These are phyloP conservation scores for Babjeviella inositovora DNA, from an alignment of 805 yeast genomes.

Conservation along the genomic window DNA sequence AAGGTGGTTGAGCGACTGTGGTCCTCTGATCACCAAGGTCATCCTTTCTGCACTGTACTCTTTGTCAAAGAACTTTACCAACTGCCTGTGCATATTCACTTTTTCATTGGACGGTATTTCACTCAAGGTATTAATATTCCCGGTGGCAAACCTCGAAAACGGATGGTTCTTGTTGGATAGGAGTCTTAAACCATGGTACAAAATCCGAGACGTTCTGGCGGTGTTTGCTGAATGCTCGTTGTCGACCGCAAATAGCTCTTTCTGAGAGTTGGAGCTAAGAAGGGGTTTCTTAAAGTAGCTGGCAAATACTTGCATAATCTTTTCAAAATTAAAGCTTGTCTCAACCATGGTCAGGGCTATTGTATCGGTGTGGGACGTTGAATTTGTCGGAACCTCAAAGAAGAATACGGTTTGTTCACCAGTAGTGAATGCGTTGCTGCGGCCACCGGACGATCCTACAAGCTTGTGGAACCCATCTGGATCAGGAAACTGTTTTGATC, in stretches of 20 bases:
- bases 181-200: conserved; percentile 43
- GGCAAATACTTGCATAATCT: conserved; percentile 30
- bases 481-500: conserved; percentile 36
- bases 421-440: conserved; percentile 51
- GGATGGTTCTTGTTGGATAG: conserved; percentile 30
- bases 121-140: conserved; percentile 33
- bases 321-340: conserved; percentile 21
- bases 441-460: conserved; percentile 34
- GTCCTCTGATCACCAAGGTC: conserved; percentile 46
- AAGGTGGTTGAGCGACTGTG: conserved; percentile 44
- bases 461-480: conserved; percentile 25
- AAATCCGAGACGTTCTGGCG: conserved; percentile 20
- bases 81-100: conserved; percentile 14
- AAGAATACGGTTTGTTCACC: conserved; percentile 51
- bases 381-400: conserved; percentile 38
- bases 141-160: conserved; percentile 52
- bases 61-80: conserved; percentile 19
- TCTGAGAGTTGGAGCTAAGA: conserved; percentile 21
- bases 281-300: conserved; percentile 33
- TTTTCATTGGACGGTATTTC: conserved; percentile 14
- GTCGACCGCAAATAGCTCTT: conserved; percentile 45
- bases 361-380: conserved; percentile 5
- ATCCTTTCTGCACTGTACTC: conserved; percentile 30
- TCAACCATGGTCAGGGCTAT: conserved; percentile 3
- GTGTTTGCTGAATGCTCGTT: conserved; percentile 52